phyloP scores from a whole-genome alignment of 805 yeast genomes.

The Wickerhamiella azyma region DNA sequence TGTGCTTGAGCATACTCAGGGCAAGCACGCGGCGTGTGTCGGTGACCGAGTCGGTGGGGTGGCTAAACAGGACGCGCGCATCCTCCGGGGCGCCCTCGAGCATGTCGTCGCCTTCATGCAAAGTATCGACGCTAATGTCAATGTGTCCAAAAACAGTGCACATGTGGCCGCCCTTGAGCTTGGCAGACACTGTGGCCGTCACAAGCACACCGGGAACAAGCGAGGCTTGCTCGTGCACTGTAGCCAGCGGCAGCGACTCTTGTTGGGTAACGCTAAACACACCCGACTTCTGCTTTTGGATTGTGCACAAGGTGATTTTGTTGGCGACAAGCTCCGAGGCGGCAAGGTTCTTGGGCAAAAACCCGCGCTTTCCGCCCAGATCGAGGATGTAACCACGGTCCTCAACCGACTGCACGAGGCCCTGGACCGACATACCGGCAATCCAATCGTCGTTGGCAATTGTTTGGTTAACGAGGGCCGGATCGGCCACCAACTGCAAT shows the following conservation, averaged over 20 bases:
- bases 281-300: slow-evolving; percentile 23
- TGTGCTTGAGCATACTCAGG: slow-evolving; percentile 49
- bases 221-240: slow-evolving; percentile 46
- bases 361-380: slow-evolving; percentile 42
- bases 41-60: slow-evolving; percentile 21
- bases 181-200: slow-evolving; percentile 53
- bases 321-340: slow-evolving; percentile 38
- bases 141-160: slow-evolving; percentile 63
- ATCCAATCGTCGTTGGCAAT: slow-evolving; percentile 45
- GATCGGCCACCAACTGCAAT: slow-evolving; percentile 44
- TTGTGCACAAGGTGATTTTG: slow-evolving; percentile 50
- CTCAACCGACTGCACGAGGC: slow-evolving; percentile 63
- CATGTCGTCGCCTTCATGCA: slow-evolving; percentile 43
- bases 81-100: slow-evolving; percentile 12
- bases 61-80: slow-evolving; percentile 17
- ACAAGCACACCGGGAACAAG: slow-evolving; percentile 69
- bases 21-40: slow-evolving; percentile 42
- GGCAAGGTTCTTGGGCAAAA: slow-evolving; percentile 56
- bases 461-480: slow-evolving; percentile 49
- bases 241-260: slow-evolving; percentile 42
- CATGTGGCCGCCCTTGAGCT: slow-evolving; percentile 47
- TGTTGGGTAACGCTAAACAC: slow-evolving; percentile 22
- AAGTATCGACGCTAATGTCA: slow-evolving; percentile 52
- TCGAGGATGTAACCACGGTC: slow-evolving; percentile 82
- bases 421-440: slow-evolving; percentile 57